phyloP scores from a whole-genome alignment of 2,329 filamentous ascomycete species.

The Penicillium aurantiogriseum region DNA sequence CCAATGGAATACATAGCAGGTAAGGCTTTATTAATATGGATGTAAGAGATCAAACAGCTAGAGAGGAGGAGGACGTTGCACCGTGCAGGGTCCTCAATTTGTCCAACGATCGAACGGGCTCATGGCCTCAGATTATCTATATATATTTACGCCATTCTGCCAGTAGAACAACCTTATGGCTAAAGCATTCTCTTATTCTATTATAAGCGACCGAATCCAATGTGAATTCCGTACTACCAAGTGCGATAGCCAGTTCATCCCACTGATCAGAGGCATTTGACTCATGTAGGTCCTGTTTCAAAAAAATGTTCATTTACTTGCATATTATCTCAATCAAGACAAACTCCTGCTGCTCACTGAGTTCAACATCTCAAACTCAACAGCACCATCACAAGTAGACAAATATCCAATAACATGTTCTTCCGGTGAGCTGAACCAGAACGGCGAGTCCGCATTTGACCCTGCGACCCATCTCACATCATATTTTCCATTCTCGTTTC shows the following conservation, averaged over 20 bases:
- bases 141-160: background rate
- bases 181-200: background rate
- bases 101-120: background rate
- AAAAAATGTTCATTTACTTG: too few relatives aligned
- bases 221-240: background rate
- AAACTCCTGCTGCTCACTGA: constrained; percentile 25
- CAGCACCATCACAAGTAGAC: constrained; percentile 19
- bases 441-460: constrained; percentile 23
- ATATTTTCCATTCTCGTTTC: constrained; percentile 37
- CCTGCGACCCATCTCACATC: constrained; percentile 35
- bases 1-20: too few relatives aligned
- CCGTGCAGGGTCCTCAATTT: background rate
- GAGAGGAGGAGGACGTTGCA: background rate
- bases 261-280: background rate
- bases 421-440: constrained; percentile 39
- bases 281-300: background rate
- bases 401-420: constrained; percentile 37
- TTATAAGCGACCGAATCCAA: background rate
- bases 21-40: too few relatives aligned
- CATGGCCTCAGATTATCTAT: background rate
- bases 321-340: background rate
- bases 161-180: background rate
- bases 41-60: background rate
- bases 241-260: background rate
- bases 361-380: constrained; percentile 31